Evolutionary conservation across 306 rosid genomes (phyloP), one percentile per base, ranked within the genome.

Genomic region (Prinsepia uniflora): DNA sequence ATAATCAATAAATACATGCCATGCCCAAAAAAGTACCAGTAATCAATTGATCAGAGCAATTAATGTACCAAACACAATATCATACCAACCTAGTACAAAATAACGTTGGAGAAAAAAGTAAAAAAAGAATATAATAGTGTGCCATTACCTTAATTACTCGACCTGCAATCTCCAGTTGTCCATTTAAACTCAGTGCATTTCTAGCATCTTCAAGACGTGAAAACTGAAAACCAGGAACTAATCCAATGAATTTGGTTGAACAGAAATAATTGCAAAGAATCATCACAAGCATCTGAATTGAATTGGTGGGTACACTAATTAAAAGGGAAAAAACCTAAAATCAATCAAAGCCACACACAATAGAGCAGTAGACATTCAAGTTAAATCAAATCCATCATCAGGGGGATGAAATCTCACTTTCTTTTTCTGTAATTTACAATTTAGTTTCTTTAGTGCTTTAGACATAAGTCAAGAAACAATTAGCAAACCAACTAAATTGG

Each of bases 161-260:
- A 78, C 99, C 91, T 1, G 91, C 97, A 67, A 94, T 94, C 73
- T 94, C 99, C 77, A 94, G 72, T 73, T 90, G 97, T 18, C 97
- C 92, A 82, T 94, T 87, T 86, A 94, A 89, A 85, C 90, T 86
- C 85, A 81, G 86, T 53, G 97, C 81, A 82, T 91, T 94, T 80
- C 90, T 84, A 62, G 99, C 87, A 71, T 94, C 99, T 78, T 94
- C 99, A 75, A 94, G 97, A 67, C 96, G 89, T 55, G 81, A 63
- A 86, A 89, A 94, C 99, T 94, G 88, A 88, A 81, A 13, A 62
- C 58, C 64, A 42, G 75, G 24, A 74, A 79, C 64, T 65, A 57
- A 48, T 34, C 72, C 65, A 62, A 61, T 83, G 72, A 83, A 75
- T 70, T 47, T 71, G 67, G 43, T 50, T 14, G 20, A 64, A 22